Conservation (phyloP, 75 land plant genomes). For the Adiantum capillusveneris region DNA sequence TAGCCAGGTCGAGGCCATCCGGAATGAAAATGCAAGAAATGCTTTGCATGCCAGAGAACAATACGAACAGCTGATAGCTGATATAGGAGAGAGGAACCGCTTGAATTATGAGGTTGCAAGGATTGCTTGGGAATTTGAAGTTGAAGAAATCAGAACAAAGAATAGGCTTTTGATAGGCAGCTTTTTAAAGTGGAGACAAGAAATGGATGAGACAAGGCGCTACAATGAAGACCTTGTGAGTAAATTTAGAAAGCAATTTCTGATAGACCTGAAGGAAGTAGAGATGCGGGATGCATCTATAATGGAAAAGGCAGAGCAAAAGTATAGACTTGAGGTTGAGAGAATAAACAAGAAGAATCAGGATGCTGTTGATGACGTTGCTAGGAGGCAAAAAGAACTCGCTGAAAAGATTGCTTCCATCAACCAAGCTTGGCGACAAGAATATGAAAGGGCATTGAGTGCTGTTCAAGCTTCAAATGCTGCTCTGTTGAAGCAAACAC, state of each 20-base stretch:
- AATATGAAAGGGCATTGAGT: not conserved
- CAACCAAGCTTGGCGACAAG: not conserved
- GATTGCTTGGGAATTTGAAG: slow-evolving; percentile 6
- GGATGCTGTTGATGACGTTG: not conserved
- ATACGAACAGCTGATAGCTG: not conserved
- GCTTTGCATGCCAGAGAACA: not conserved
- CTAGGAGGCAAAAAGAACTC: slow-evolving; percentile 4
- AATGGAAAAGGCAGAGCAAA: slow-evolving; percentile 4
- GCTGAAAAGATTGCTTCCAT: not conserved
- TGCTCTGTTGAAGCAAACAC: not conserved
- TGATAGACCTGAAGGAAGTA: slow-evolving; percentile 5
- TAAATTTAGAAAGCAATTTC: slow-evolving; percentile 5
- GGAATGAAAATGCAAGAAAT: slow-evolving; percentile 2
- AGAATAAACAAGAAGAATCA: slow-evolving; percentile 7
- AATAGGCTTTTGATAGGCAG: slow-evolving; percentile 2
- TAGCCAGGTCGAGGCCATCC: not conserved
- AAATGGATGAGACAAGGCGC: not conserved
- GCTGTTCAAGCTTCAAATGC: not conserved
- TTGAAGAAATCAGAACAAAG: not conserved
- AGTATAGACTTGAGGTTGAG: slow-evolving; percentile 5
- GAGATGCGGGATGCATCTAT: slow-evolving; percentile 11
- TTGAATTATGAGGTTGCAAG: not conserved
- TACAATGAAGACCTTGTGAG: not conserved
- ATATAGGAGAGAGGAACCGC: slow-evolving; percentile 7
- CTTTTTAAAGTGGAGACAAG: slow-evolving; percentile 9